These are phyloP conservation scores for Hypoxylon sp. DNA, from an alignment of 2,329 filamentous ascomycete genomes.

Conservation along the genomic window DNA sequence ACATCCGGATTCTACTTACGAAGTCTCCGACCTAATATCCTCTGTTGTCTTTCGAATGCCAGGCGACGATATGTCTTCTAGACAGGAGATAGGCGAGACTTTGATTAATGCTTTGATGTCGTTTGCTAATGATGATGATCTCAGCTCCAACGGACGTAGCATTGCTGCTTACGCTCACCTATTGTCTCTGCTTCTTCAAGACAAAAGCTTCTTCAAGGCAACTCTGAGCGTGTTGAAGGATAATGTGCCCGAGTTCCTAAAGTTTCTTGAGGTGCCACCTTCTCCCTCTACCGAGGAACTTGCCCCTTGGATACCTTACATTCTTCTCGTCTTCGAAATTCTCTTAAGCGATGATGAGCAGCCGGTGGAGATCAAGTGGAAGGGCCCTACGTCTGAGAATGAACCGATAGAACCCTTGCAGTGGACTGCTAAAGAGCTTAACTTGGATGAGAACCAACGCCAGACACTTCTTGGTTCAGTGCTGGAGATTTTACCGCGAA, in stretches of 20 bases:
- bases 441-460: constrained; percentile 75
- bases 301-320: constrained; percentile 92
- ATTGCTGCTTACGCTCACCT: constrained; percentile 93
- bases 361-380: constrained; percentile 80
- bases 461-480: constrained; percentile 78
- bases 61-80: constrained; percentile 61
- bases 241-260: constrained; percentile 79
- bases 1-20: constrained; percentile 89
- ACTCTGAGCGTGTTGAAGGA: constrained; percentile 80
- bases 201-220: constrained; percentile 81
- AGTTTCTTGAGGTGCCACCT: constrained; percentile 79
- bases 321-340: constrained; percentile 89
- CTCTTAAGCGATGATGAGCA: constrained; percentile 90
- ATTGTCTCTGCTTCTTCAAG: constrained; percentile 86
- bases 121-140: constrained; percentile 69
- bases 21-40: constrained; percentile 87
- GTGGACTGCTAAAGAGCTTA: constrained; percentile 68
- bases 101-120: constrained; percentile 86
- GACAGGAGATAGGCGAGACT: constrained; percentile 83
- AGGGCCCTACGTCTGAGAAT: constrained; percentile 62
- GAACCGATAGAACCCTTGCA: constrained; percentile 65
- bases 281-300: constrained; percentile 78
- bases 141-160: constrained; percentile 69
- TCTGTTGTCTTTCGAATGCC: constrained; percentile 73
- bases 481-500: constrained; percentile 84